These are phyloP conservation scores for Hypoxylon sp. DNA, from an alignment of 2,329 filamentous ascomycete species.

Conservation along the genomic window DNA sequence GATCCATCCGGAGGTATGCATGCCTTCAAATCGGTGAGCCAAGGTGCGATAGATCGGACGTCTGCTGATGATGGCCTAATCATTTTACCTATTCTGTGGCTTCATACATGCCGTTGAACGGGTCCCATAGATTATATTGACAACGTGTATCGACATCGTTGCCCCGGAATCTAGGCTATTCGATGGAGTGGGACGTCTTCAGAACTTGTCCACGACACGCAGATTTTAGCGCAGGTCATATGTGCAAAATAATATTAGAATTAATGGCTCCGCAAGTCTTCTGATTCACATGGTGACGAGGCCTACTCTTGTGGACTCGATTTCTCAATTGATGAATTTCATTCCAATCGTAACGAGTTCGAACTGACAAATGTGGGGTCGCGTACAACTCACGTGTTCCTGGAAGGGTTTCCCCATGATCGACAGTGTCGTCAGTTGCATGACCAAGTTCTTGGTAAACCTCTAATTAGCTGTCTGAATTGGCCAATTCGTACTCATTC, in stretches of 20 bases:
- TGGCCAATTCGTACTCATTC: constrained; percentile 23
- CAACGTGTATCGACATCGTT: constrained; percentile 34
- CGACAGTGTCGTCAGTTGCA: constrained; percentile 9
- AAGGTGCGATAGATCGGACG: constrained; percentile 33
- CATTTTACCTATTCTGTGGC: constrained; percentile 31
- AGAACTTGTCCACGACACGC: constrained; percentile 27
- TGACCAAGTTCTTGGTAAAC: constrained; percentile 5
- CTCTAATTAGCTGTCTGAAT: constrained; percentile 5
- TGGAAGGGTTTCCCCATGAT: constrained; percentile 12
- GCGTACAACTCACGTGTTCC: constrained; percentile 19
- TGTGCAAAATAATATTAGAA: constrained; percentile 21
- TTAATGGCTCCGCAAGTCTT: constrained; percentile 7
- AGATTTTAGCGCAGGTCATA: constrained; percentile 7
- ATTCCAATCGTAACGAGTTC: constrained; percentile 23
- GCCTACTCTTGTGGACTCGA: constrained; percentile 8
- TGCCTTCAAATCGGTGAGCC: constrained; percentile 34
- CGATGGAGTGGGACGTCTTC: constrained; percentile 17
- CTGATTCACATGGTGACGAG: constrained; percentile 17
- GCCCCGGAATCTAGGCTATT: constrained; percentile 24
- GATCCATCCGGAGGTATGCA: constrained; percentile 36
- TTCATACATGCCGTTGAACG: constrained; percentile 24
- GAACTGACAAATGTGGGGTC: constrained; percentile 14
- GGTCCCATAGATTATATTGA: constrained; percentile 25
- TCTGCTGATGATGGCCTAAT: constrained; percentile 25
- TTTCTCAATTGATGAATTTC: constrained; percentile 32